Conservation (phyloP, 1,284 basidiomycete species). For the Heterobasidion parviporum region DNA sequence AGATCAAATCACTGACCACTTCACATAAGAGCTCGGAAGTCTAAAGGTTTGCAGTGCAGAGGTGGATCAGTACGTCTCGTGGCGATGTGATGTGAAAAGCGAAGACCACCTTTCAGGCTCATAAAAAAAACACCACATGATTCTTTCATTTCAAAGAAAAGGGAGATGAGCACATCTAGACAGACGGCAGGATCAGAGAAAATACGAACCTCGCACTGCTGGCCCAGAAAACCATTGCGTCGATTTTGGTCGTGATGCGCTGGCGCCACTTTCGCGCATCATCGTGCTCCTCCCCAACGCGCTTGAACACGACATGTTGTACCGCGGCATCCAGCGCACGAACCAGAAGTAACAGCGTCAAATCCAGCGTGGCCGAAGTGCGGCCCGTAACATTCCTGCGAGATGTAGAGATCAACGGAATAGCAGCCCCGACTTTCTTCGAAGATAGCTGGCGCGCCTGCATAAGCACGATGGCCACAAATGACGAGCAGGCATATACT, state of each 20-base stretch:
- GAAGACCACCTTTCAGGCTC: slow-evolving; percentile 51
- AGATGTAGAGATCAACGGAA: slow-evolving; percentile 9
- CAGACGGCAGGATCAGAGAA: neutral
- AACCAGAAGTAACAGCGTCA: slow-evolving; percentile 62
- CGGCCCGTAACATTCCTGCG: slow-evolving; percentile 5
- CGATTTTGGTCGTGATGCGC: slow-evolving; percentile 38
- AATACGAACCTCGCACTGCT: slow-evolving; percentile 59
- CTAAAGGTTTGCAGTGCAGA: slow-evolving; percentile 24
- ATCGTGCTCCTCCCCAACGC: slow-evolving; percentile 11
- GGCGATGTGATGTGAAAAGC: neutral
- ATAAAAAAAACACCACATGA: slow-evolving; percentile 83
- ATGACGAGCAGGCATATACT: slow-evolving; percentile 48
- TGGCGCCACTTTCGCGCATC: slow-evolving; percentile 18
- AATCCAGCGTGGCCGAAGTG: slow-evolving; percentile 54
- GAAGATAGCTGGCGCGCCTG: slow-evolving; percentile 31
- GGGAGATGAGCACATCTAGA: slow-evolving; percentile 2
- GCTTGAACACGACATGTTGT: slow-evolving; percentile 40
- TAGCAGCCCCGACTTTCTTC: slow-evolving; percentile 2
- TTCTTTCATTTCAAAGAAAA: slow-evolving; percentile 34
- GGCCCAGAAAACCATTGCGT: slow-evolving; percentile 66
- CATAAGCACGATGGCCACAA: slow-evolving; percentile 45
- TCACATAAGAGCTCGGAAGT: slow-evolving; percentile 63
- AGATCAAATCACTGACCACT: slow-evolving; percentile 35
- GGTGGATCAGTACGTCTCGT: neutral
- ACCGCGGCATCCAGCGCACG: slow-evolving; percentile 55